Percentiles rank a stretch among this genome's conserved stretches.
Evolutionary conservation across 192 early-diverging fungal genomes (phyloP).

Genomic region (Diversispora eburnea): DNA sequence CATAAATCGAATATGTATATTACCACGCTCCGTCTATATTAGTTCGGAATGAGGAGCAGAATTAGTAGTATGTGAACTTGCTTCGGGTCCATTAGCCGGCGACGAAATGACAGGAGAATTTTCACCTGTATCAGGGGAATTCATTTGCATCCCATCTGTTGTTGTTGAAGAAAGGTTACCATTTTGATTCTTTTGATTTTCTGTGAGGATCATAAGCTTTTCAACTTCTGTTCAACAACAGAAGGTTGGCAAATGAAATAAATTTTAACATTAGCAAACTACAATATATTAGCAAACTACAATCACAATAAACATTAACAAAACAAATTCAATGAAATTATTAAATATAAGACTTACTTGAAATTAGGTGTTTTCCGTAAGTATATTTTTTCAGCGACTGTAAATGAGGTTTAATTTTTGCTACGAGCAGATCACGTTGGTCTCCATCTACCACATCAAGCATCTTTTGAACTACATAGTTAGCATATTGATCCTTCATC

Average conservation of each 20-base stretch:
- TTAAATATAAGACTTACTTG: conserved; percentile 41
- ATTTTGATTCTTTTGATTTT: conserved; percentile 28
- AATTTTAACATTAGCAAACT: not conserved
- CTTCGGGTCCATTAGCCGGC: conserved; percentile 3
- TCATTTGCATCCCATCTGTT: too few relatives aligned
- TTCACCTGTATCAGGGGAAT: conserved; percentile 9
- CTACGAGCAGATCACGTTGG: conserved; percentile 83
- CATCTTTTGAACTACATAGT: conserved; percentile 99
- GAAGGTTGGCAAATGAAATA: conserved; percentile 2
- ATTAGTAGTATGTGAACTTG: not conserved
- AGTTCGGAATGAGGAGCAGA: not conserved
- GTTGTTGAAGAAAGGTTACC: not conserved
- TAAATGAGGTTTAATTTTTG: conserved; percentile 91
- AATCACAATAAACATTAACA: not conserved
- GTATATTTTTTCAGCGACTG: conserved; percentile 93
- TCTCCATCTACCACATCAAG: conserved; percentile 92
- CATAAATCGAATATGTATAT: not conserved
- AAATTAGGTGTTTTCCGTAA: conserved; percentile 95
- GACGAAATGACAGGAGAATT: conserved; percentile 11
- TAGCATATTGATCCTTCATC: conserved; percentile 99
- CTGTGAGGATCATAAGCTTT: conserved; percentile 28
- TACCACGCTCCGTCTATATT: conserved; percentile 2
- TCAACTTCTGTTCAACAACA: conserved; percentile 25
- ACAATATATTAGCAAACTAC: not conserved
- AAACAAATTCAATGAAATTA: not conserved